Evolutionary conservation across 441 rosid genomes (phyloP).

Genomic region (Rhodomyrtus psidioides): DNA sequence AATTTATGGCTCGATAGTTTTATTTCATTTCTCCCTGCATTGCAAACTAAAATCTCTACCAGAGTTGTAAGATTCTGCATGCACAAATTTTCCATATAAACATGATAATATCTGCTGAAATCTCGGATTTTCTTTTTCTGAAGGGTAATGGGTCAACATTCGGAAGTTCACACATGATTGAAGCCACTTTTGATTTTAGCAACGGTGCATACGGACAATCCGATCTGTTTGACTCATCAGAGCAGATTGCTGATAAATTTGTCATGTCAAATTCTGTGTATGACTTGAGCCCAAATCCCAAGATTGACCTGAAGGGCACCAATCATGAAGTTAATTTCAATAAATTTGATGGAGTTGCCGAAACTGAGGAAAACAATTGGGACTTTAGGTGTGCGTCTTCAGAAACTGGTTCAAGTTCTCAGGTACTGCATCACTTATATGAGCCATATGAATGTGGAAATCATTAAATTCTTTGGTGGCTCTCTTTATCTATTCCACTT

Average conservation of each 20-base stretch:
- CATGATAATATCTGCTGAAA: not conserved
- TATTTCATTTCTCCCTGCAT: not conserved
- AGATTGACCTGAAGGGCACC: constrained; percentile 6
- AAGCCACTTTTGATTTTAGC: constrained; percentile 10
- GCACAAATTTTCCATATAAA: not conserved
- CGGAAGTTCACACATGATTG: constrained; percentile 6
- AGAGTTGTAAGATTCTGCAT: not conserved
- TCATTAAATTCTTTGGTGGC: not conserved
- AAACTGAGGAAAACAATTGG: not conserved
- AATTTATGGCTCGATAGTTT: not conserved
- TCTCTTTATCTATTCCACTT: not conserved
- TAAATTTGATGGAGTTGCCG: not conserved
- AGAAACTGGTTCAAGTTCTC: not conserved
- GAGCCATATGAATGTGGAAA: not conserved
- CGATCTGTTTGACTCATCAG: constrained; percentile 3
- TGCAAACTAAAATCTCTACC: not conserved
- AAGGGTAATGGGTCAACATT: constrained; percentile 23
- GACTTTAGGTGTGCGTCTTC: not conserved
- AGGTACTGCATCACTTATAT: not conserved
- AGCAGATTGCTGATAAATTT: not conserved
- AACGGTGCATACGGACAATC: constrained; percentile 3
- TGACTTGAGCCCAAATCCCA: constrained; percentile 19
- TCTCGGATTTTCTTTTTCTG: constrained; percentile 10
- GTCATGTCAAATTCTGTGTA: constrained; percentile 9
- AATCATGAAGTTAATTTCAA: constrained; percentile 15